Evolutionary conservation across 1,284 basidiomycete species (phyloP).

Genomic region (Termitomyces sp.): DNA sequence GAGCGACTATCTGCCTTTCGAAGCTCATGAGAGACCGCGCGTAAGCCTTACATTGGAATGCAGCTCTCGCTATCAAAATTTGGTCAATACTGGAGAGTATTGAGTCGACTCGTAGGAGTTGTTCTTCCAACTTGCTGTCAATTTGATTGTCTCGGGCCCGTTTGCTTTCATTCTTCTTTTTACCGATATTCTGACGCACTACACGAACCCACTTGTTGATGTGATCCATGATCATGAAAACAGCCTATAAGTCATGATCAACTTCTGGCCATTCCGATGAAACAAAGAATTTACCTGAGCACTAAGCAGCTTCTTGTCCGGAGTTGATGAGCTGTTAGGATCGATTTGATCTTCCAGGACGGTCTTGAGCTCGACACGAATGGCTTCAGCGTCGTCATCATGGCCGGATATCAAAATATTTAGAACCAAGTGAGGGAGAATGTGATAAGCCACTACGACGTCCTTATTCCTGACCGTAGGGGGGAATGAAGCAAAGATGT

Average conservation of each 20-base stretch:
- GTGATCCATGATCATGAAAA: constrained; percentile 95
- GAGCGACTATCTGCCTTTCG: constrained; percentile 71
- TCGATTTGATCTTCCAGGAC: constrained; percentile 89
- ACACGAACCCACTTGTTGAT: constrained; percentile 86
- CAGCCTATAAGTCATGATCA: constrained; percentile 48
- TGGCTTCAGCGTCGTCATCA: constrained; percentile 56
- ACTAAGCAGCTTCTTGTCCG: constrained; percentile 79
- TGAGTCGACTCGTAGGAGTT: constrained; percentile 70
- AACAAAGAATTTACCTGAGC: constrained; percentile 66
- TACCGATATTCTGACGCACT: constrained; percentile 53
- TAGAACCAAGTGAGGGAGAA: constrained; percentile 90
- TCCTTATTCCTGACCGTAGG: constrained; percentile 84
- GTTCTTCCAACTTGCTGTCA: constrained; percentile 43
- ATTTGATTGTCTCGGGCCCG: constrained; percentile 37
- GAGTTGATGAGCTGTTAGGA: constrained; percentile 47
- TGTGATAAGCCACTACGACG: constrained; percentile 83
- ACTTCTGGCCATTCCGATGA: background rate
- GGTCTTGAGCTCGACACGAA: constrained; percentile 74
- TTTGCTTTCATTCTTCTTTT: constrained; percentile 47
- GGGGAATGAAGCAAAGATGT: constrained; percentile 79
- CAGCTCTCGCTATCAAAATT: constrained; percentile 88
- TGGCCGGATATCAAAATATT: constrained; percentile 80
- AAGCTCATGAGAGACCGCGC: constrained; percentile 94
- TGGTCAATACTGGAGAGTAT: constrained; percentile 82
- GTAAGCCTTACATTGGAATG: constrained; percentile 90